phyloP scores from a whole-genome alignment of 352 stramenopile genomes.

The Phytophthora hybrid region DNA sequence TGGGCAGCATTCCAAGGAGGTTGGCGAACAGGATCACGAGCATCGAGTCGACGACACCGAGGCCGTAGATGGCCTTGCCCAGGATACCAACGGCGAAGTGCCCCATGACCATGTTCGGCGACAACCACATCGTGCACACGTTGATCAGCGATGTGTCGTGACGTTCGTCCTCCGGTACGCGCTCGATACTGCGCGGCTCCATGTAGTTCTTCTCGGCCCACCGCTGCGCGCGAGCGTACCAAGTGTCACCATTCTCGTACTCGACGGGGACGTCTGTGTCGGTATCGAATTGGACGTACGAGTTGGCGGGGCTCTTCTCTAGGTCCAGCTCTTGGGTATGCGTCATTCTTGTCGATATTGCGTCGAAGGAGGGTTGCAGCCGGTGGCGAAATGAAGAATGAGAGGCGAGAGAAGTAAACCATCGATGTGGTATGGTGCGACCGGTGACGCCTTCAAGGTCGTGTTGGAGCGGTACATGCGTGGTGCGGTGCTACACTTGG shows the following conservation, averaged over 20 bases:
- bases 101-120: constrained; percentile 38
- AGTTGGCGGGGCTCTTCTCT: constrained; percentile 33
- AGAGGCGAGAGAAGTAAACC: neutral
- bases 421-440: constrained; percentile 18
- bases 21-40: constrained; percentile 37
- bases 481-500: too few species aligned
- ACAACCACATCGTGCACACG: constrained; percentile 38
- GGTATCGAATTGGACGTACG: constrained; percentile 27
- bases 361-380: too few species aligned
- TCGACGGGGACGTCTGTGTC: constrained; percentile 32
- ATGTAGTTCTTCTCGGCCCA: constrained; percentile 42
- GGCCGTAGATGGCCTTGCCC: constrained; percentile 31
- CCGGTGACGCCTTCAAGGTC: too few species aligned
- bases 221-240: constrained; percentile 33
- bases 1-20: constrained; percentile 24
- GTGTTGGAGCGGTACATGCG: too few species aligned
- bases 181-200: constrained; percentile 38
- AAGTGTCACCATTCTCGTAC: constrained; percentile 36
- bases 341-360: constrained; percentile 20
- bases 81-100: constrained; percentile 33
- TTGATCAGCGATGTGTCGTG: constrained; percentile 29
- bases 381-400: too few species aligned
- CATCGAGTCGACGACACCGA: constrained; percentile 34
- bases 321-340: constrained; percentile 32
- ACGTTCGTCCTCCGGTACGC: neutral